Evolutionary conservation across 2,329 filamentous ascomycete species (phyloP).

Genomic region (Aspergillus luchuensis): DNA sequence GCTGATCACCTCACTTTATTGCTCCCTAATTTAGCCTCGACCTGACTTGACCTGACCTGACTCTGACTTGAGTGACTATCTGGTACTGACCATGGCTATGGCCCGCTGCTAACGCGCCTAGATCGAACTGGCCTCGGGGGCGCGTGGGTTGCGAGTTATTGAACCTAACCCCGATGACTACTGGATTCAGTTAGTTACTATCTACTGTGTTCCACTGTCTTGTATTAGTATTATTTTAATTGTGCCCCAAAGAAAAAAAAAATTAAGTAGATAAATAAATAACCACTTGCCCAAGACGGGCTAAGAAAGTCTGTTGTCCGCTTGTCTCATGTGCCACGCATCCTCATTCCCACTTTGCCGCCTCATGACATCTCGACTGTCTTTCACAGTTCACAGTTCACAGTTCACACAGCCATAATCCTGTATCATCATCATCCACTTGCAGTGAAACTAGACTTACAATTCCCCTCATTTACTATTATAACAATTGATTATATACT

Average conservation of each 20-base stretch:
- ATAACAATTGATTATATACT: too few species aligned
- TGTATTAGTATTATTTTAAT: too few species aligned
- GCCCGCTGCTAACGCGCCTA: constrained; percentile 5
- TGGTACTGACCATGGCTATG: neutral
- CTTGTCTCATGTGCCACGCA: constrained; percentile 5
- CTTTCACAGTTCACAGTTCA: too few species aligned
- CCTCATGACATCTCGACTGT: constrained; percentile 3
- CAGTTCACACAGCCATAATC: too few species aligned
- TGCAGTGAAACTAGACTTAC: too few species aligned
- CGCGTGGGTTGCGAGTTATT: neutral
- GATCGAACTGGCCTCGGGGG: neutral
- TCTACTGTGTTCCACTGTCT: neutral
- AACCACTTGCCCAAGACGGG: neutral
- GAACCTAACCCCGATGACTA: neutral
- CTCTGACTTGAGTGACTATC: neutral
- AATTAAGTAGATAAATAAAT: neutral
- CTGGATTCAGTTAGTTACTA: neutral
- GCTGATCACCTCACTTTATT: neutral
- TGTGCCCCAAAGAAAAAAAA: neutral
- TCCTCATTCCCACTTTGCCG: neutral
- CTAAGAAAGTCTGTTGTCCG: neutral
- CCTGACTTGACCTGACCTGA: too few species aligned
- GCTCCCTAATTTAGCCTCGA: neutral
- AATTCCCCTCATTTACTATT: too few species aligned
- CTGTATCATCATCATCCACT: too few species aligned